These are phyloP conservation scores for Brassica cretica DNA, from an alignment of 345 rosid genomes.

Conservation along the genomic window DNA sequence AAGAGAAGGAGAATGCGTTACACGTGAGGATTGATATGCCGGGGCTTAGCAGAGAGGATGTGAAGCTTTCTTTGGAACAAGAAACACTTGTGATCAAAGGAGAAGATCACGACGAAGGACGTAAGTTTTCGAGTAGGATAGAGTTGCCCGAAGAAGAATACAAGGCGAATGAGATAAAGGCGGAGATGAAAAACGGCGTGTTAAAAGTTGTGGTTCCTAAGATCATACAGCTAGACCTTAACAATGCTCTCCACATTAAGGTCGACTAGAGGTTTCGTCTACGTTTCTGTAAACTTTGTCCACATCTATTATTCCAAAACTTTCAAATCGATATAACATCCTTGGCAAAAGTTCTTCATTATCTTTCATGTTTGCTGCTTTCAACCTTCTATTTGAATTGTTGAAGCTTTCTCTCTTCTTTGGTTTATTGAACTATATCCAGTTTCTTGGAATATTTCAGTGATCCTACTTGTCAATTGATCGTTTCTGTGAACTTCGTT, in stretches of 20 bases:
- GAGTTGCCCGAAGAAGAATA: conserved; percentile 15
- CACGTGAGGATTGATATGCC: conserved; percentile 55
- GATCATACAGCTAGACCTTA: conserved; percentile 55
- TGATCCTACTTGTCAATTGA: not conserved
- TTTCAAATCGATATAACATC: too few relatives aligned
- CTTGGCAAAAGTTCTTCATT: not conserved
- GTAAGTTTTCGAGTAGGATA: conserved; percentile 44
- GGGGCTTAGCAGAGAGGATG: conserved; percentile 56
- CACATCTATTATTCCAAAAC: too few relatives aligned
- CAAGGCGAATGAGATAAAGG: conserved; percentile 50
- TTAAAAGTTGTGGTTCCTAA: conserved; percentile 65
- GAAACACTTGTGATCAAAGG: conserved; percentile 62
- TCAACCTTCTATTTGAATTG: not conserved
- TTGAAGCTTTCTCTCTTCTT: not conserved
- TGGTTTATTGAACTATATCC: not conserved
- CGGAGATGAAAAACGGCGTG: conserved; percentile 87
- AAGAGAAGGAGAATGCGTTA: conserved; percentile 45
- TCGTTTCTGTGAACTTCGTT: not conserved
- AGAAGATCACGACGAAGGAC: conserved; percentile 45
- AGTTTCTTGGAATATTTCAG: too few relatives aligned
- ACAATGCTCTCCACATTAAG: conserved; percentile 44
- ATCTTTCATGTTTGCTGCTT: not conserved
- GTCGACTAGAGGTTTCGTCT: conserved; percentile 29
- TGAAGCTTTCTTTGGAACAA: conserved; percentile 54
- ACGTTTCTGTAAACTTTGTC: not conserved